Evolutionary conservation across 805 yeast genomes (phyloP), one percentile per base, ranked within the genome.

Genomic region (Suhomyces sp.): DNA sequence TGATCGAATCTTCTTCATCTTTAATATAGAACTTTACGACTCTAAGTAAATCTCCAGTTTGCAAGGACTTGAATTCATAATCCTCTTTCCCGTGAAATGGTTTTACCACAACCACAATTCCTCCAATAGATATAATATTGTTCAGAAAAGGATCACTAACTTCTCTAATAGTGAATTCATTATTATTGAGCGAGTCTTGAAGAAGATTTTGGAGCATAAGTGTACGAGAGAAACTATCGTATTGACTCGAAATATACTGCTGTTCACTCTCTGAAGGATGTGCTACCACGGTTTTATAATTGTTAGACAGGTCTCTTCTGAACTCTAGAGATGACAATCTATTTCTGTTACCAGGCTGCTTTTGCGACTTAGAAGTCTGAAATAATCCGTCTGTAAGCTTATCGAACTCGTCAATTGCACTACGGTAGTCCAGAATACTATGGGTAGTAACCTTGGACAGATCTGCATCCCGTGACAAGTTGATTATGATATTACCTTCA

Each of bases 91-190:
- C 56, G 13, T 45, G 42, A 35, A 51, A 62, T 5, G 60, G 58
- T 31, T 53, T 47, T 3, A 58, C 54, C 4, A 60, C 65, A 10
- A 60, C 64, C 2, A 60, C 67, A 13, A 60, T 50, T 1, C 56
- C 56, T 2, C 69, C 69, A 9, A 44, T 38, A 4, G 38, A 26
- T 6, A 47, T 45, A 9, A 29, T 19, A 16, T 38, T 47, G 11
- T 45, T 46, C 53, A 56, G 59, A 31, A 40, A 60, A 4, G 65
- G 63, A 36, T 62, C 68, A 13, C 42, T 22, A 1, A 60, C 64
- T 20, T 46, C 41, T 24, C 44, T 45, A 19, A 60, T 53, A 3
- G 44, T 36, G 9, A 31, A 25, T 19, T 43, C 46, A 13, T 34
- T 38, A 14, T 30, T 24, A 19, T 44, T 44, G 6, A 47, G 23